Conservation (phyloP, 805 yeast genomes). For the Nakazawaea wyomingensis region DNA sequence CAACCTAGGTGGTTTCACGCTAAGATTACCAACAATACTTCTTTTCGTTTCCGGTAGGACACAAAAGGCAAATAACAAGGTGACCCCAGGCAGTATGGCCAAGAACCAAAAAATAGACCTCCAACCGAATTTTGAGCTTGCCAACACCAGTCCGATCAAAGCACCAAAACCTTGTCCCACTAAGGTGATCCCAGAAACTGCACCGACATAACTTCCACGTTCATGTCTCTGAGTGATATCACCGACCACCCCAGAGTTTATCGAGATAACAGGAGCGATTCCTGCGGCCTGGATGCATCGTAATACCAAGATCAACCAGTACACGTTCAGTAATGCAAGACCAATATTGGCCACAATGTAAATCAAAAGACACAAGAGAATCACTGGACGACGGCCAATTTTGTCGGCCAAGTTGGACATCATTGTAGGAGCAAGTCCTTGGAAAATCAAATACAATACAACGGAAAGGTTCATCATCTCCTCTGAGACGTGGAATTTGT, state of each 20-base stretch:
- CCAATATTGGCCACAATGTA: constrained; percentile 57
- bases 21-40: constrained; percentile 32
- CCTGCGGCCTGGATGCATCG: constrained; percentile 71
- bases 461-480: constrained; percentile 58
- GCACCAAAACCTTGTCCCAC: constrained; percentile 72
- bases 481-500: constrained; percentile 43
- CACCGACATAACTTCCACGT: constrained; percentile 63
- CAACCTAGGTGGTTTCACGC: constrained; percentile 7
- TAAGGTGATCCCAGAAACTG: constrained; percentile 52
- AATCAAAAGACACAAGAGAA: constrained; percentile 41
- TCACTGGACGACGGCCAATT: constrained; percentile 61
- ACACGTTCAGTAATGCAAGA: constrained; percentile 46
- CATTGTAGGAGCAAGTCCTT: constrained; percentile 63
- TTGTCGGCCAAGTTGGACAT: constrained; percentile 59
- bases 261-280: constrained; percentile 64
- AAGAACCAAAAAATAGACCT: constrained; percentile 63
- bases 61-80: constrained; percentile 27
- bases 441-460: constrained; percentile 62
- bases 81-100: constrained; percentile 51
- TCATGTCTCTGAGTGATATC: constrained; percentile 55
- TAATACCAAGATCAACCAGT: constrained; percentile 49
- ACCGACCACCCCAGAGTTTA: constrained; percentile 60
- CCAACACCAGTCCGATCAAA: constrained; percentile 45
- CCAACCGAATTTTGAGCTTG: constrained; percentile 48
- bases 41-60: constrained; percentile 36